Conservation (phyloP, 2,329 filamentous ascomycete species). For the Colletotrichum filicis region DNA sequence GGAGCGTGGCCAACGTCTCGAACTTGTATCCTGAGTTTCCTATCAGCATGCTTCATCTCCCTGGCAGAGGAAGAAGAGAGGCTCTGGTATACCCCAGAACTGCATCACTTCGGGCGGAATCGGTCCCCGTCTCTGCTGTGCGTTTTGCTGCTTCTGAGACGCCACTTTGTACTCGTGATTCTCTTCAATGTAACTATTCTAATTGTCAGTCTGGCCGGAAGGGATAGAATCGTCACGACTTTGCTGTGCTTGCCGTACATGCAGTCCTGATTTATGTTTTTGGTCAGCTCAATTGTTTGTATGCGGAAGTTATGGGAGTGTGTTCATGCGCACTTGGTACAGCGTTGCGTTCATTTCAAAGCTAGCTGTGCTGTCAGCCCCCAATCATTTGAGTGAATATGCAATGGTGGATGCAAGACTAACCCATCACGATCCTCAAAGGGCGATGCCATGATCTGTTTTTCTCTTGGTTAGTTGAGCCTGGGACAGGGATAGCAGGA, state of each 20-base stretch:
- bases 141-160: slow-evolving; percentile 68
- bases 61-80: background rate
- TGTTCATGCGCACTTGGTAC: slow-evolving; percentile 75
- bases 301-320: background rate
- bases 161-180: slow-evolving; percentile 79
- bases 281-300: slow-evolving; percentile 35
- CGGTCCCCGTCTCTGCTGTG: slow-evolving; percentile 54
- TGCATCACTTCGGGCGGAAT: slow-evolving; percentile 83
- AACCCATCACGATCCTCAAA: slow-evolving; percentile 86
- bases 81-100: slow-evolving; percentile 78
- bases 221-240: background rate
- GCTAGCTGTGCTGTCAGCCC: slow-evolving; percentile 52
- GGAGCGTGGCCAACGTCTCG: slow-evolving; percentile 84
- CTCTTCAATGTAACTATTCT: slow-evolving; percentile 87
- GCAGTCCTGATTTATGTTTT: slow-evolving; percentile 54
- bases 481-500: background rate
- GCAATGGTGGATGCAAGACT: slow-evolving; percentile 37
- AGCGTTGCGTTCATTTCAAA: slow-evolving; percentile 97
- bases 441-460: slow-evolving; percentile 87
- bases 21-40: slow-evolving; percentile 88
- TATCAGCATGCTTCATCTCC: slow-evolving; percentile 9
- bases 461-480: background rate
- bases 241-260: slow-evolving; percentile 53
- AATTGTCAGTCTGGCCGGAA: slow-evolving; percentile 32
- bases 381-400: background rate